Percentiles rank a stretch among this genome's conserved stretches.
These are phyloP conservation scores for Salmacisia buchloeana DNA, from an alignment of 1,284 basidiomycete species.

Conservation along the genomic window DNA sequence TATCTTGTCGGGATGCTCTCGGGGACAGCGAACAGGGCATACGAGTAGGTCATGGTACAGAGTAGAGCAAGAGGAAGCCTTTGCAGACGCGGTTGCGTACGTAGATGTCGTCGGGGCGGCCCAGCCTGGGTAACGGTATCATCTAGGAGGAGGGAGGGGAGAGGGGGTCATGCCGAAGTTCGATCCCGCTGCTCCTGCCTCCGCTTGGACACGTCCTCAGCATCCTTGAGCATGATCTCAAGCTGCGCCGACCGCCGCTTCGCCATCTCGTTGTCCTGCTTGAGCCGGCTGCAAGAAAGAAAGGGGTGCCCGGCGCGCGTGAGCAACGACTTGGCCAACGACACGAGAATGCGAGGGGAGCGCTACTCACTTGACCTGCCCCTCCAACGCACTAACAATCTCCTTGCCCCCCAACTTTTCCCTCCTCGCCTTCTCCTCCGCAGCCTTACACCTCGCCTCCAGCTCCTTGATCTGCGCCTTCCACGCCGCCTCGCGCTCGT, in stretches of 20 bases:
- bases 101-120: no score
- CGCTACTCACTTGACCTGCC: conserved; percentile 20
- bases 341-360: no score
- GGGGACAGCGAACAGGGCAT: no score
- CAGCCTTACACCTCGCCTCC: conserved; percentile 73
- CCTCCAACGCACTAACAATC: conserved; percentile 55
- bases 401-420: conserved; percentile 94
- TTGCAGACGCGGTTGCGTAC: no score
- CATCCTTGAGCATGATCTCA: conserved; percentile 6
- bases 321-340: no score
- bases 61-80: no score
- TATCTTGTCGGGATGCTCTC: no score
- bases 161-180: conserved; percentile 1
- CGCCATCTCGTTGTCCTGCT: conserved; percentile 8
- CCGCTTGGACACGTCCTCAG: neutral
- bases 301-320: neutral
- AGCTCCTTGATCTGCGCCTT: conserved; percentile 58
- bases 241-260: conserved; percentile 7
- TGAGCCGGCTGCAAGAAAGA: neutral
- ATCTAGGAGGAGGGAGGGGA: no score
- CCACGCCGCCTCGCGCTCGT: conserved; percentile 38
- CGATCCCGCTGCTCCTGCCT: neutral
- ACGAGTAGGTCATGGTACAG: no score
- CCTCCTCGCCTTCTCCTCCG: conserved; percentile 89
- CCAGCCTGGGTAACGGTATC: no score